Evolutionary conservation across 257 asterid species (phyloP).

Genomic region (Apocynum venetum): DNA sequence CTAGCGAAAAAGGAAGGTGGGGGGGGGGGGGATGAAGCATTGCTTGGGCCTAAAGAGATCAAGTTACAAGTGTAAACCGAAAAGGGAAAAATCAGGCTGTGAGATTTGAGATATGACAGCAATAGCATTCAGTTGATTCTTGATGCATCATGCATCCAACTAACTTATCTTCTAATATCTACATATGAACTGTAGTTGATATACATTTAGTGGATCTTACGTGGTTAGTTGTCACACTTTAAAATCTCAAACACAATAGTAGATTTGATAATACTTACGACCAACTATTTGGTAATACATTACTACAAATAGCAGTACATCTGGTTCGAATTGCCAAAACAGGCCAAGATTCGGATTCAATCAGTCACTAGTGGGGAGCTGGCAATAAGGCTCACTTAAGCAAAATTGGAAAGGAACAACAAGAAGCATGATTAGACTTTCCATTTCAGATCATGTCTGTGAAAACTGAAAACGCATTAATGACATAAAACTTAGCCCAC

Average conservation of each 20-base stretch:
- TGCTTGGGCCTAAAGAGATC: background rate
- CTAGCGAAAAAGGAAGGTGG: background rate
- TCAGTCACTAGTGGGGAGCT: background rate
- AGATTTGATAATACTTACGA: too few species aligned
- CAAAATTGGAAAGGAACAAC: background rate
- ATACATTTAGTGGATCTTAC: background rate
- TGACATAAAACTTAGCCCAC: background rate
- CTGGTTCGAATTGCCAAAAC: background rate
- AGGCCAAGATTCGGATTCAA: background rate
- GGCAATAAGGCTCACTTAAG: background rate
- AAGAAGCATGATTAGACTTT: background rate
- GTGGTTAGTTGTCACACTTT: too few species aligned
- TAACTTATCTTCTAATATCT: background rate
- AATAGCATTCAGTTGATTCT: background rate
- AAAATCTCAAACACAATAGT: too few species aligned
- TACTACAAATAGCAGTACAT: background rate
- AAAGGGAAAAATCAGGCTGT: background rate
- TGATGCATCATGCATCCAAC: background rate
- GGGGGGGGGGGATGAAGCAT: background rate
- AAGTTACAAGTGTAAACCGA: background rate
- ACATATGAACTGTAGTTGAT: background rate
- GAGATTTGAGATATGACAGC: background rate
- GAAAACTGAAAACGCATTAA: background rate
- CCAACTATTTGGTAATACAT: too few species aligned
- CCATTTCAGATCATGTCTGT: conserved; percentile 5